A percentile compares a stretch with the other conserved stretches of the same genome.
Evolutionary conservation across 225 moss, liverwort and hornwort genomes (phyloP).

Genomic region (Pseudisothecium myosuroides): DNA sequence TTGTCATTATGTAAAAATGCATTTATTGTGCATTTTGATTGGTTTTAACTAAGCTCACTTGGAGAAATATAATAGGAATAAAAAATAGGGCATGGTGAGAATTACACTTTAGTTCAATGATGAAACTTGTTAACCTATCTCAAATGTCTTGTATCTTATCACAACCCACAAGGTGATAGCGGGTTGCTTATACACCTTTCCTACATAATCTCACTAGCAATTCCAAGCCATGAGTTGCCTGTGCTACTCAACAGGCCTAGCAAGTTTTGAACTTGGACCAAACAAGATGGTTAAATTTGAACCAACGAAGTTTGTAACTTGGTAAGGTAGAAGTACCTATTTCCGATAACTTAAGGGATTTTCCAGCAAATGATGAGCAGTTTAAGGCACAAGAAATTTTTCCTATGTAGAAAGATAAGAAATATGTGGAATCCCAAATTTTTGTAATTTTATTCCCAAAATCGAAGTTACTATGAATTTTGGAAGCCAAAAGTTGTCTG

Average conservation of each 20-base stretch:
- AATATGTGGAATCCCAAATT: too few relatives aligned
- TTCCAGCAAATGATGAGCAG: too few relatives aligned
- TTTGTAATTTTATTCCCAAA: too few relatives aligned
- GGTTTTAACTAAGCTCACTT: background rate
- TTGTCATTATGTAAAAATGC: background rate
- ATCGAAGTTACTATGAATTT: too few relatives aligned
- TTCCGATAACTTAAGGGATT: too few relatives aligned
- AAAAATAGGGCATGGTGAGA: accelerated
- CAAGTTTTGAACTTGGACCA: accelerated
- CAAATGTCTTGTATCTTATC: accelerated
- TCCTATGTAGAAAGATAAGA: too few relatives aligned
- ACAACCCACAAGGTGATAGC: background rate
- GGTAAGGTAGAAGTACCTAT: too few relatives aligned
- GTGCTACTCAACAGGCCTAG: accelerated
- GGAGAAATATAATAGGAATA: background rate
- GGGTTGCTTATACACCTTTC: background rate
- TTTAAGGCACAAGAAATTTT: too few relatives aligned
- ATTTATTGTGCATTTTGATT: background rate
- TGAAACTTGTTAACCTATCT: background rate
- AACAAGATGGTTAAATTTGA: accelerated
- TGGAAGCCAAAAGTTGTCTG: too few relatives aligned
- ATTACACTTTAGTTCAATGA: background rate
- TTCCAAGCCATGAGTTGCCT: accelerated
- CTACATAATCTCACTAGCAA: accelerated
- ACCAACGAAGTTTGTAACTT: background rate